Conservation (phyloP, 2,329 filamentous ascomycete genomes). For the Aspergillus eucalypticola region DNA sequence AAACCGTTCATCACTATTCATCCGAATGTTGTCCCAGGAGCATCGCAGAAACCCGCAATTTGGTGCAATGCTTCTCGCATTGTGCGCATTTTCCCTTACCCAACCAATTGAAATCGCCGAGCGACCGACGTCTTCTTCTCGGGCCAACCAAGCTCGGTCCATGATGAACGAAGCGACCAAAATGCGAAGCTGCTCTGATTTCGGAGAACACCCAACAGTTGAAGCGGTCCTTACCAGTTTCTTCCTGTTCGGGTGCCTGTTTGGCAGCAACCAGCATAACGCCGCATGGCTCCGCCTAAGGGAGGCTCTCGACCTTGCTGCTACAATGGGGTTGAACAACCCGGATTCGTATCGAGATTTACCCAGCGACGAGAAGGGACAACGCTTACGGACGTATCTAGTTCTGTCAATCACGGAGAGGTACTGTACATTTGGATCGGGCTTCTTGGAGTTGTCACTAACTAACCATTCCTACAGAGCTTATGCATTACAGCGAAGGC, state of each 20-base stretch:
- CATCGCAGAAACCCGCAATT: slow-evolving; percentile 47
- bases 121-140: slow-evolving; percentile 36
- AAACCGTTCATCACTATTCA: slow-evolving; percentile 44
- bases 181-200: slow-evolving; percentile 46
- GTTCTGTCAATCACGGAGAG: slow-evolving; percentile 41
- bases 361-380: slow-evolving; percentile 40
- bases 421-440: slow-evolving; percentile 15
- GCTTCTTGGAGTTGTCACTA: not conserved
- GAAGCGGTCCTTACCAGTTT: slow-evolving; percentile 65
- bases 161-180: slow-evolving; percentile 48
- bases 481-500: slow-evolving; percentile 46
- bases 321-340: slow-evolving; percentile 43
- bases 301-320: slow-evolving; percentile 58
- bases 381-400: slow-evolving; percentile 39
- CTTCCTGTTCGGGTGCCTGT: slow-evolving; percentile 73
- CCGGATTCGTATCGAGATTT: slow-evolving; percentile 41
- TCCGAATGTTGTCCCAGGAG: slow-evolving; percentile 44
- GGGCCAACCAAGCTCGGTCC: slow-evolving; percentile 41
- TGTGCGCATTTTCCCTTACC: slow-evolving; percentile 48
- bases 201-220: slow-evolving; percentile 44
- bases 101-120: slow-evolving; percentile 49
- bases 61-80: slow-evolving; percentile 45
- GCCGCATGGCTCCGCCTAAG: slow-evolving; percentile 76
- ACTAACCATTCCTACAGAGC: slow-evolving; percentile 31
- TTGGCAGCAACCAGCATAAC: slow-evolving; percentile 71